Base-by-base conservation (phyloP, 306 rosid genomes). In the Malus fusca region DNA sequence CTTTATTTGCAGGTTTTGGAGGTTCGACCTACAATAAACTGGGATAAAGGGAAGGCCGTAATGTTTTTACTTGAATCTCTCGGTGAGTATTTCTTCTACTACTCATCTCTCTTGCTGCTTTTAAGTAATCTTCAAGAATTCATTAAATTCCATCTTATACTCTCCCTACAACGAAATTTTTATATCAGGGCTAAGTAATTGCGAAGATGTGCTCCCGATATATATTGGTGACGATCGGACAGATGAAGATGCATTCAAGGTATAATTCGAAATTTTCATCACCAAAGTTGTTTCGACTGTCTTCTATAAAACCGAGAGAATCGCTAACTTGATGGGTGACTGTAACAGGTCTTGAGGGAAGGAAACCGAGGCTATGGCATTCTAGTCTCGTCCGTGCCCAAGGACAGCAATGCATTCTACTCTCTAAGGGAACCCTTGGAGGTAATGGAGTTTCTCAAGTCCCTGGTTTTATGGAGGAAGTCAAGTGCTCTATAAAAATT, bases 11-110 rank as follows among this genome's bases (percentile, higher is more conserved):
- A 96, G 99, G 99, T 96, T 87, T 87, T 96, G 82, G 99, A 96
- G 88, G 93, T 96, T 28, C 91, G 99, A 17, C 99, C 99, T 4
- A 87, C 77, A 81, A 90, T 96, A 77, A 67, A 87, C 86, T 96
- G 99, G 99, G 92, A 96, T 84, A 96, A 96, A 81, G 99, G 99
- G 66, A 96, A 90, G 81, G 99, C 99, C 18, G 98, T 96, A 71
- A 88, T 90, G 3, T 96, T 96, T 86, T 87, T 96, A 71, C 99
- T 96, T 1, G 91, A 96, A 78, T 90, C 99, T 60, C 97, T 96
- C 74, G 98, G 99, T 92, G 81, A 84, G 88, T 82, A 72, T 62
- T 67, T 9, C 3, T 66, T 19, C 60, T 18, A 2, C 15, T 77
- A 31, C 23, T 37, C 18, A 48, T 70, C 77, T 19, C 0, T 28